phyloP scores from a whole-genome alignment of 1,139 yeast genomes.

The Candida frijolesensis region DNA sequence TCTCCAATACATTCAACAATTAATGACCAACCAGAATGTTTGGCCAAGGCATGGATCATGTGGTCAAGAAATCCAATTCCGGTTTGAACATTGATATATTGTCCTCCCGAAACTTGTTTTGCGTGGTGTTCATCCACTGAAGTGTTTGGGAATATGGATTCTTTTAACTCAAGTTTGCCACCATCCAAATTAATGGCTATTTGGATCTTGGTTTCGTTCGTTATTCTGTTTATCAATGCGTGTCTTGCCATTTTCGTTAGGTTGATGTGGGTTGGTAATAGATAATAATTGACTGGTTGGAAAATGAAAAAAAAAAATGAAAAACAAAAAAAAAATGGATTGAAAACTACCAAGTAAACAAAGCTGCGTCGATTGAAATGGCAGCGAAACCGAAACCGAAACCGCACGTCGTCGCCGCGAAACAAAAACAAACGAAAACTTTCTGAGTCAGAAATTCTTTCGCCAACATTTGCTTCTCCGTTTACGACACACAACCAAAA shows the following conservation, averaged over 20 bases:
- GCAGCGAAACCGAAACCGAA: too few relatives aligned
- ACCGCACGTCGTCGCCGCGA: too few relatives aligned
- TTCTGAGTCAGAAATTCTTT: not conserved
- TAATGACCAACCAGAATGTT: conserved; percentile 95
- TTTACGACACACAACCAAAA: not conserved
- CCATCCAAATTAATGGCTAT: conserved; percentile 85
- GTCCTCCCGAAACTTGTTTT: conserved; percentile 61
- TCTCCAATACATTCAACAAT: conserved; percentile 91
- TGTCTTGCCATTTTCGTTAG: conserved; percentile 8
- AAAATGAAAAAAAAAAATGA: not conserved
- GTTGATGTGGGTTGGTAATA: not conserved
- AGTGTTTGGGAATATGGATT: conserved; percentile 49
- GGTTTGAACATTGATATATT: conserved; percentile 77
- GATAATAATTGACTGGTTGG: conserved; percentile 1
- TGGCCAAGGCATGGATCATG: conserved; percentile 95
- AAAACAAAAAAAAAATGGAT: not conserved
- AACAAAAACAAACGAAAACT: not conserved
- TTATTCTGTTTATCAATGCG: conserved; percentile 55
- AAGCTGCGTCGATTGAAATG: not conserved
- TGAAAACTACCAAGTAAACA: not conserved
- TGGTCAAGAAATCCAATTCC: conserved; percentile 97
- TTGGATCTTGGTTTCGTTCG: conserved; percentile 94
- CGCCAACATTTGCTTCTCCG: not conserved
- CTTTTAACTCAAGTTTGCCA: conserved; percentile 63
- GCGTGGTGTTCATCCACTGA: conserved; percentile 55